Conservation (phyloP, 345 rosid species). For the Salix arbutifolia region DNA sequence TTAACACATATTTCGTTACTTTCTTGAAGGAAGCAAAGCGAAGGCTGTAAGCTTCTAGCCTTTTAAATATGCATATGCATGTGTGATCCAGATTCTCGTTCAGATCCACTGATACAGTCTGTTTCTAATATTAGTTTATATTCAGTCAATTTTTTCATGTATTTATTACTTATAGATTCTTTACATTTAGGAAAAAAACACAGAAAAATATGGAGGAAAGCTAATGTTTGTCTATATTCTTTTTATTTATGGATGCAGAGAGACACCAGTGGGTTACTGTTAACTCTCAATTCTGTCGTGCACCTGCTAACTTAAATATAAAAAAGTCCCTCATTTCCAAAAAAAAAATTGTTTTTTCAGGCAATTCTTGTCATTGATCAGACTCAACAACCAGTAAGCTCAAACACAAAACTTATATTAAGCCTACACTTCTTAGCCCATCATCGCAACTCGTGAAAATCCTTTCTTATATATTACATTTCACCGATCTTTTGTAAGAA, state of each 20-base stretch:
- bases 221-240: not conserved
- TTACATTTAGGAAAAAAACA: not conserved
- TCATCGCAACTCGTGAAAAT: too few species aligned
- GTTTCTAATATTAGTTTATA: not conserved
- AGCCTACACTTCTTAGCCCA: too few species aligned
- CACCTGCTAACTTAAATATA: too few species aligned
- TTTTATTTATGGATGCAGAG: slow-evolving; percentile 44
- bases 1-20: slow-evolving; percentile 74
- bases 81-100: not conserved
- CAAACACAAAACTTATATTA: too few species aligned
- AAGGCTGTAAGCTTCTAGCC: slow-evolving; percentile 64
- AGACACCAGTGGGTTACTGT: slow-evolving; percentile 56
- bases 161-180: too few species aligned
- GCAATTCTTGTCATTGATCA: too few species aligned
- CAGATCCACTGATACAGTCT: not conserved
- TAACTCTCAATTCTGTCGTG: too few species aligned
- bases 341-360: too few species aligned
- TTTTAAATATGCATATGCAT: slow-evolving; percentile 1
- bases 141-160: not conserved
- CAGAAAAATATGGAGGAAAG: not conserved
- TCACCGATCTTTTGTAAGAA: not conserved
- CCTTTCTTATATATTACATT: not conserved
- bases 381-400: too few species aligned
- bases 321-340: too few species aligned
- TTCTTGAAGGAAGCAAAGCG: slow-evolving; percentile 95